Conservation (phyloP, 2,329 filamentous ascomycete species). For the Dendrostoma leiphaemia region DNA sequence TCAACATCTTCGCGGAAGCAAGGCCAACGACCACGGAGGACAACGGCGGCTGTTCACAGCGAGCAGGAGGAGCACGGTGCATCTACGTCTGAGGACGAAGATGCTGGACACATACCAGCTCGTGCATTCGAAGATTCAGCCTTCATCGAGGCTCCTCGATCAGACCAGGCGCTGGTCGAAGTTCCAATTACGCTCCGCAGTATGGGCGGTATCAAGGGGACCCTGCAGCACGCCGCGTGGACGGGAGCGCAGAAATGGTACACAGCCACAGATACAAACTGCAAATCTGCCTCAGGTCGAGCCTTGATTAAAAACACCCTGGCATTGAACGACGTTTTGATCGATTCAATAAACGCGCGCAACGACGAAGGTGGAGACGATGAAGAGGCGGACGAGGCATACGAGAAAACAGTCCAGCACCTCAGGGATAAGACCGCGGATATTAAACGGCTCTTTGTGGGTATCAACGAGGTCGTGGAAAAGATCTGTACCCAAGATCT, state of each 20-base stretch:
- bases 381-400: neutral
- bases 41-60: neutral
- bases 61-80: neutral
- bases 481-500: conserved; percentile 1
- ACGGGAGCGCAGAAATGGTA: conserved; percentile 1
- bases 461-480: conserved; percentile 4
- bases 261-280: neutral
- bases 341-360: neutral
- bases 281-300: neutral
- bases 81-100: neutral
- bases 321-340: conserved; percentile 4
- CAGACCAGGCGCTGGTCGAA: neutral
- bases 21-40: neutral
- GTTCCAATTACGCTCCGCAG: conserved; percentile 4
- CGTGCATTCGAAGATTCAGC: neutral
- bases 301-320: neutral
- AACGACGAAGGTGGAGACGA: no score
- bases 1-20: neutral
- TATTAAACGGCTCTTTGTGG: neutral
- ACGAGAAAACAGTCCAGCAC: neutral
- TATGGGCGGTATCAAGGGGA: conserved; percentile 10
- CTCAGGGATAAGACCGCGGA: neutral
- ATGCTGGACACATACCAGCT: neutral
- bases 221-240: conserved; percentile 11
- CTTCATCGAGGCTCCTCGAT: conserved; percentile 11